Base-by-base conservation (phyloP, 306 rosid genomes). In the Fragaria iinumae region DNA sequence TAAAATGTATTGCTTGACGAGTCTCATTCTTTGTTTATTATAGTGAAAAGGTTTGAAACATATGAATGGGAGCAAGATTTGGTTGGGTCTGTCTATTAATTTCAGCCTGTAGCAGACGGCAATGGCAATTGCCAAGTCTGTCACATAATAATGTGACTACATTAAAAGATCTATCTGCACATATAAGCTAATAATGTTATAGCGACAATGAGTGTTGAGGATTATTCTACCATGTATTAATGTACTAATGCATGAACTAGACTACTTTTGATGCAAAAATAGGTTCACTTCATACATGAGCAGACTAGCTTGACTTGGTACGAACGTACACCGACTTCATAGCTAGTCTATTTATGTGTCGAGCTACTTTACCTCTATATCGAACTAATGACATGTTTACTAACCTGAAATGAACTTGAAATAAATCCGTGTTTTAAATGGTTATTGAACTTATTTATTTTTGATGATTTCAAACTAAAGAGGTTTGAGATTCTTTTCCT, bases 11-110 rank as follows among this genome's bases (percentile, higher is more conserved):
- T 65, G 12, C 25, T 65, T 8, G 45, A 36, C 69, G 1, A 65
- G 69, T 65, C 69, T 34, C 45, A 17, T 38, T 65, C 14, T 25
- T 64, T 2, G 69, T 34, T 16, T 57, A 12, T 10, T 25, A 59
- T 3, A 29, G 25, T 66, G 67, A 62, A 38, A 18, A 66, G 49
- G 48, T 38, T 18, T 67, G 32, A 41, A n/a, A 21, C 9, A n/a
- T 43, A n/a, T 41, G 50, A 71, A 71, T 18, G 41, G 74, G 36
- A 43, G 57, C 74, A 49, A 76, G 71, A 49, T 76, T 76, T 65
- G 62, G 79, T 50, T 21, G 79, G 36, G 41, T 25, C 50, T 8
- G 17, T 3, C 9, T 3, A 57, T 45, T 60, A 16, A 38, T 21
- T 10, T 36, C 12, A 10, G 12, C 27, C 47, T 50, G 8, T 36